Percentiles rank a stretch among this genome's conserved stretches.
Evolutionary conservation across 2,329 filamentous ascomycete species (phyloP).

Genomic region (Fusarium denticulatum): DNA sequence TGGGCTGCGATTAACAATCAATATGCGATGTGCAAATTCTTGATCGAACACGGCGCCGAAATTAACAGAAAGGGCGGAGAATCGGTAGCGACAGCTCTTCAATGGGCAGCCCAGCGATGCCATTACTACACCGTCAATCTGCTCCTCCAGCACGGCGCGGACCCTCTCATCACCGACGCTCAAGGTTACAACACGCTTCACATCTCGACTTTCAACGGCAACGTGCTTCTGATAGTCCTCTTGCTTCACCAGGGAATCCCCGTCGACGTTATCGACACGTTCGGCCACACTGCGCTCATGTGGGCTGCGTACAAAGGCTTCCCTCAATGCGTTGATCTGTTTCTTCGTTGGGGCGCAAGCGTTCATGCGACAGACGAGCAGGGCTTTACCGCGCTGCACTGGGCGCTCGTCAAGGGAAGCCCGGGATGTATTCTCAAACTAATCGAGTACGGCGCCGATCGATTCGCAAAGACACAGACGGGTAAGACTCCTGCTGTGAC

Average conservation of each 20-base stretch:
- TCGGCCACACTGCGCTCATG: constrained; percentile 95
- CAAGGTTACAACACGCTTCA: constrained; percentile 99
- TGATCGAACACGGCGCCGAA: constrained; percentile 84
- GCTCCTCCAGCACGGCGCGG: constrained; percentile 88
- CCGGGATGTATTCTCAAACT: constrained; percentile 91
- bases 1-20: constrained; percentile 99
- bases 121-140: constrained; percentile 97
- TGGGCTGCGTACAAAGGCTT: constrained; percentile 99
- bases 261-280: constrained; percentile 88
- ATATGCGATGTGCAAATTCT: constrained; percentile 95
- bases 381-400: constrained; percentile 94
- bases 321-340: constrained; percentile 89
- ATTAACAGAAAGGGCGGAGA: constrained; percentile 97
- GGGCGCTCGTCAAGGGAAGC: constrained; percentile 94
- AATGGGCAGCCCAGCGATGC: constrained; percentile 97
- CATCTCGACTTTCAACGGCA: constrained; percentile 96
- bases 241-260: constrained; percentile 95
- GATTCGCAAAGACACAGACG: constrained; percentile 87
- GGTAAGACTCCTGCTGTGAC: constrained; percentile 91
- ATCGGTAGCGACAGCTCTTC: constrained; percentile 89
- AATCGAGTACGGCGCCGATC: constrained; percentile 93
- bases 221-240: constrained; percentile 87
- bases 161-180: constrained; percentile 89
- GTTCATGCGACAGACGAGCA: constrained; percentile 91
- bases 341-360: constrained; percentile 93